Conservation (phyloP, 441 rosid genomes). For the Jatropha multifida region DNA sequence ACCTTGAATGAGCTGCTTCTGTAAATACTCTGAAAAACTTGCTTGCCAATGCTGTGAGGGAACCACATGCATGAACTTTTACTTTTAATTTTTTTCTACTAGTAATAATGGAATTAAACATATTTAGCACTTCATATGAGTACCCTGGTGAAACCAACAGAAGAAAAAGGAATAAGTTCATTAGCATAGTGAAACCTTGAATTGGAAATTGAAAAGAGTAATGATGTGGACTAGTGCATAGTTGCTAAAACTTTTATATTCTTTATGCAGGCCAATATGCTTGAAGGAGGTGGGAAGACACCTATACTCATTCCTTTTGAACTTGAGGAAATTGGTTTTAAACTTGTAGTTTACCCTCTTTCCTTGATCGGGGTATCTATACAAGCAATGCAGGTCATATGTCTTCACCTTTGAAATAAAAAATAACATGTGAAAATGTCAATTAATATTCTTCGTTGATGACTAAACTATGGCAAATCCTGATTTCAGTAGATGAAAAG, state of each 20-base stretch:
- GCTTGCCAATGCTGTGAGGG: not conserved
- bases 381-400: constrained; percentile 82
- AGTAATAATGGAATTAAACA: not conserved
- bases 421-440: not conserved
- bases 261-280: constrained; percentile 70
- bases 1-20: not conserved
- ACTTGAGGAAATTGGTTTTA: constrained; percentile 80
- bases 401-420: not conserved
- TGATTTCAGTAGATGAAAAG: not conserved
- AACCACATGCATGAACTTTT: not conserved
- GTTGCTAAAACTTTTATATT: constrained; percentile 20
- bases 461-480: not conserved
- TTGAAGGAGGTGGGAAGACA: constrained; percentile 90
- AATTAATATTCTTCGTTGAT: not conserved
- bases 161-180: not conserved
- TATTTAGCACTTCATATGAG: not conserved
- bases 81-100: not conserved
- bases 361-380: constrained; percentile 88
- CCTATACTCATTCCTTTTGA: constrained; percentile 76
- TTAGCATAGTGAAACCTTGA: not conserved
- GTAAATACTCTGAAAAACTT: not conserved
- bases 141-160: not conserved
- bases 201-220: not conserved
- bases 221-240: not conserved
- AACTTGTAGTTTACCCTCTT: constrained; percentile 78